Percentiles rank a stretch among this genome's conserved stretches.
These are phyloP conservation scores for Boletus vinaceobasis DNA, from an alignment of 768 basidiomycete species.

Conservation along the genomic window DNA sequence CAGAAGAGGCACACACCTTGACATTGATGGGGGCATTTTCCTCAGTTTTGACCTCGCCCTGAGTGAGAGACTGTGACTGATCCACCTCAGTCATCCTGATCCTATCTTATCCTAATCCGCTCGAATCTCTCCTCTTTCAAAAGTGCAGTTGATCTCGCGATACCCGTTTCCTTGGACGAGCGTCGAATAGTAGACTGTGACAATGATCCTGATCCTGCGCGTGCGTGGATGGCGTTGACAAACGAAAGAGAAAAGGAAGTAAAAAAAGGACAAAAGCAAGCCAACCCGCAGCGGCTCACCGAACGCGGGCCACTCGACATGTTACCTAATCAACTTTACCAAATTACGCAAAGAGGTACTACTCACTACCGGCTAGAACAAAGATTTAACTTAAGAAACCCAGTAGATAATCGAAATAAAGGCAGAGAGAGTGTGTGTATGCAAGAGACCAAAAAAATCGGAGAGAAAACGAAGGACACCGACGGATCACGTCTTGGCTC, in stretches of 20 bases:
- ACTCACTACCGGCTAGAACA: neutral
- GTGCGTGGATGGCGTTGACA: neutral
- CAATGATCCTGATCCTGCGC: neutral
- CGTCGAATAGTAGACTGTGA: neutral
- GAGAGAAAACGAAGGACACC: neutral
- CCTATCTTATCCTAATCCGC: neutral
- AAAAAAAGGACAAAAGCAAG: neutral
- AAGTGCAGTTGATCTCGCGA: neutral
- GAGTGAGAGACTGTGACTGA: slow-evolving; percentile 11
- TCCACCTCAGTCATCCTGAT: slow-evolving; percentile 13
- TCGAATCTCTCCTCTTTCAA: neutral
- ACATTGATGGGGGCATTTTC: slow-evolving; percentile 70
- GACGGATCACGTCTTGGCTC: neutral
- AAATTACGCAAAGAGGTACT: neutral
- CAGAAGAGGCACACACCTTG: slow-evolving; percentile 49
- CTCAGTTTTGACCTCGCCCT: slow-evolving; percentile 51
- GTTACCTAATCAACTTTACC: slow-evolving; percentile 13
- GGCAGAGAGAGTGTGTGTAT: neutral
- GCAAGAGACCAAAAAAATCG: neutral
- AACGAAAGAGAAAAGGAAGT: neutral
- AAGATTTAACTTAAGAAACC: neutral
- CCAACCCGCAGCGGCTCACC: neutral
- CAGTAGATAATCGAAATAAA: neutral
- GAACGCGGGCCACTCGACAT: neutral
- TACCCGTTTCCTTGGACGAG: neutral